Base-by-base conservation (phyloP, 2,329 filamentous ascomycete species). In the Neopestalotiopsis clavispora region DNA sequence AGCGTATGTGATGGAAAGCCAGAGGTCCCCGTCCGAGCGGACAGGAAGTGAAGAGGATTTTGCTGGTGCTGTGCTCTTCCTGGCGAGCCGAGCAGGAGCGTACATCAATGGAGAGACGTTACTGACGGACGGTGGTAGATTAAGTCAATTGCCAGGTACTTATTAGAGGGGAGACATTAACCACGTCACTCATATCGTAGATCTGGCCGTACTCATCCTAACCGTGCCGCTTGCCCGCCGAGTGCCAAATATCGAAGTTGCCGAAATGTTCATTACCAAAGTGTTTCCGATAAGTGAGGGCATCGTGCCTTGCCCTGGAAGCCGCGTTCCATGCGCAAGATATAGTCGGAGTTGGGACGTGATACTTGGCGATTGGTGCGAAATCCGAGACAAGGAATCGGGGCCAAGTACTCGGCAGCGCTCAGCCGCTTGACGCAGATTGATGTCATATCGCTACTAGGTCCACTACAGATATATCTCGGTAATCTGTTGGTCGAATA, bases 41-140 rank as follows among this genome's bases (percentile, higher is more conserved):
- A 67, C 65, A 34, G 65, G 65, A 17, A 67, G 65, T 34, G 65
- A 67, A 32, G 65, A 67, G 65, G 65, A 67, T 38, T 67, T 67
- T 49, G 65, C 65, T n/a, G 65, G 65, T 45, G 52, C 49, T 13
- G 34, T 67, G 13, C 23, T 67, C 12, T 67, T 67, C 56, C n/a
- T 67, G 65, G 56, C 57, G 9, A 67, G 65, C 20, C 28, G 56
- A n/a, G 65, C 65, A 20, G 65, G 65, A 13, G 52, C 52, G 6
- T 67, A 67, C 30, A 20, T 67, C 20, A 67, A 67, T 32, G 65
- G 65, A 40, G 65, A 67, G 23, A 61, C 32, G 5, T n/a, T 67
- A 30, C 5, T 67, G 52, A 59, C 65, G 20, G 65, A 67, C 23
- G 65, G 65, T 17, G 65, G 65, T 10, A 40, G 65, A 20, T 30